Evolutionary conservation across 2,329 filamentous ascomycete genomes (phyloP).

Genomic region (Neocatenulostroma microsporum): DNA sequence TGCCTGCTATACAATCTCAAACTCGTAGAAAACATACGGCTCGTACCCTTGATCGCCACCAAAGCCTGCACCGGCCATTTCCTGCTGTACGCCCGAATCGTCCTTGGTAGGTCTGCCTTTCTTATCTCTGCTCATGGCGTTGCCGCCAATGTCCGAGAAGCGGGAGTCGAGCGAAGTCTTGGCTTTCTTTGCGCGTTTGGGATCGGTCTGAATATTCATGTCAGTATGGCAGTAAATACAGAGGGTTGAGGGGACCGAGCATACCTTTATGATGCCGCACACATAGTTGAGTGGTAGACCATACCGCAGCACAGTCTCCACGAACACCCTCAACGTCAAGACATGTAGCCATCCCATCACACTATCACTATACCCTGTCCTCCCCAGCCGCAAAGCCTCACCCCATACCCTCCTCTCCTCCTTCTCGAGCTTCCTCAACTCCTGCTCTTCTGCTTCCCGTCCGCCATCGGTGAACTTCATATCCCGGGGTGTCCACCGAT

Average conservation of each 20-base stretch:
- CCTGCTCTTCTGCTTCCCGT: slow-evolving; percentile 77
- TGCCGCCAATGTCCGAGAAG: slow-evolving; percentile 89
- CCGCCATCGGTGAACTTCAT: slow-evolving; percentile 90
- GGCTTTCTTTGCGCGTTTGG: slow-evolving; percentile 73
- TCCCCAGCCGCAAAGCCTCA: slow-evolving; percentile 75
- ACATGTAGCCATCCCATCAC: slow-evolving; percentile 97
- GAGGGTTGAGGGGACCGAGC: slow-evolving; percentile 2
- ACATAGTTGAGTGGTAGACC: slow-evolving; percentile 87
- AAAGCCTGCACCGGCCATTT: slow-evolving; percentile 69
- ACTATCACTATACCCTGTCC: slow-evolving; percentile 91
- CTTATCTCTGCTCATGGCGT: slow-evolving; percentile 89
- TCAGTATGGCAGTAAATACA: slow-evolving; percentile 1
- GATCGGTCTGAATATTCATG: slow-evolving; percentile 54
- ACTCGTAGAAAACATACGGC: slow-evolving; percentile 94
- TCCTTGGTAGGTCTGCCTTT: slow-evolving; percentile 87
- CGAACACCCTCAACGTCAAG: slow-evolving; percentile 83
- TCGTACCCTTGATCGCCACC: slow-evolving; percentile 77
- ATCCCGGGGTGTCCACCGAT: slow-evolving; percentile 89
- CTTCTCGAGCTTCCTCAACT: slow-evolving; percentile 70
- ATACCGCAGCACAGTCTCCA: slow-evolving; percentile 95
- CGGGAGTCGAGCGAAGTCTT: slow-evolving; percentile 60
- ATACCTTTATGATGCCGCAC: slow-evolving; percentile 73
- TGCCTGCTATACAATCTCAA: slow-evolving; percentile 61
- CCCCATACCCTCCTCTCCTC: slow-evolving; percentile 91
- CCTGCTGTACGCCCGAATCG: slow-evolving; percentile 67